A percentile compares a stretch with the other conserved stretches of the same genome.
phyloP scores from a whole-genome alignment of 1,284 basidiomycete genomes.

The Fomitopsis palustris region DNA sequence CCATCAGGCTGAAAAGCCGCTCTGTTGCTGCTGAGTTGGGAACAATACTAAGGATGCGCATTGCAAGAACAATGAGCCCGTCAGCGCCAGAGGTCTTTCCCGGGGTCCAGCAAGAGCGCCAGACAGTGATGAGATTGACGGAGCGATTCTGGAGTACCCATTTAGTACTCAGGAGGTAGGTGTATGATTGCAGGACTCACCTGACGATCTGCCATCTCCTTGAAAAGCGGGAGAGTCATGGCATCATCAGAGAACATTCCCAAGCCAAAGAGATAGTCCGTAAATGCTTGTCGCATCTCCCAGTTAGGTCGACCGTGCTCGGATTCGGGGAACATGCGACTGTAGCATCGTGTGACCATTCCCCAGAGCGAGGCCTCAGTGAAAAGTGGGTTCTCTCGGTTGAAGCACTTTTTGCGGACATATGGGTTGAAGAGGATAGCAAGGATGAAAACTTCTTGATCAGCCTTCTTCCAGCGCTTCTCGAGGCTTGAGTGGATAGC shows the following conservation, averaged over 20 bases:
- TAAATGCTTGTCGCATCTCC: too few species aligned
- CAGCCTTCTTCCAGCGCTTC: conserved; percentile 28
- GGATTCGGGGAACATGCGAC: too few species aligned
- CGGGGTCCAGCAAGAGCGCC: background rate
- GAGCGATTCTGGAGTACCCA: background rate
- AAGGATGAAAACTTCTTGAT: conserved; percentile 35
- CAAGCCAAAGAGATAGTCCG: too few species aligned
- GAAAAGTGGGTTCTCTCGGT: background rate
- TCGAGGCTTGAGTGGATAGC: conserved; percentile 24
- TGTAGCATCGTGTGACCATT: background rate
- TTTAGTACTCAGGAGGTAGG: background rate
- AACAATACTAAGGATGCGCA: conserved; percentile 11
- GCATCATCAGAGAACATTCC: background rate
- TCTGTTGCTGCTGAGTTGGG: conserved; percentile 17
- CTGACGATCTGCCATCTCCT: background rate
- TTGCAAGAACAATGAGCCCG: conserved; percentile 3
- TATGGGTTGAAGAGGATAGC: conserved; percentile 20
- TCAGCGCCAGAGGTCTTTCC: background rate
- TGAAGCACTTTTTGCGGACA: background rate
- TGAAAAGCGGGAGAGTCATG: background rate
- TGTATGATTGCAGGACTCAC: background rate
- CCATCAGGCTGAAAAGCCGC: conserved; percentile 17
- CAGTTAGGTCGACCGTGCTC: too few species aligned
- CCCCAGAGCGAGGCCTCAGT: background rate
- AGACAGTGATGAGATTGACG: background rate